Base-by-base conservation (phyloP, 1,139 yeast species). In the Suzukiozyma palmioleophila region DNA sequence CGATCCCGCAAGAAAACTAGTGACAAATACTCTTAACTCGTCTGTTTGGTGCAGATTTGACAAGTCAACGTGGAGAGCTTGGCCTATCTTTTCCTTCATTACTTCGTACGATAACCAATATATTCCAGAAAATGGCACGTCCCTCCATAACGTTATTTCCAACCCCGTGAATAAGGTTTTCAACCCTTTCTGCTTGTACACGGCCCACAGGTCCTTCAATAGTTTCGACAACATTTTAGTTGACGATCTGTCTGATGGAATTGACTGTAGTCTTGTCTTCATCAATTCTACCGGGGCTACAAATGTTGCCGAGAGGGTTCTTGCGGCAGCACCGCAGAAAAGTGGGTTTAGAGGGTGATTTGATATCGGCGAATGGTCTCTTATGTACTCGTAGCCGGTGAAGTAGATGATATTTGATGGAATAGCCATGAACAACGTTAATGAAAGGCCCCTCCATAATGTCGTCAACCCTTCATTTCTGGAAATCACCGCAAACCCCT, bases 371-470 rank as follows among this genome's bases (percentile, higher is more conserved):
- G 92, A 82, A 24, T 69, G 67, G 52, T 88, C 96, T 48, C 96
- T 65, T 35, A 90, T 66, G 45, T 84, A 77, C 52, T 92, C 99
- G 57, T 92, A 92, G 0, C 97, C 96, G 2, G 95, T 85, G 62
- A 89, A 92, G 57, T 92, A 94, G 7, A 92, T 92, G 42, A 92
- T 86, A 53, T 90, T 92, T 1, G 97, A 78, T 0, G 99, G 99
- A 0, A 90, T 69, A 0, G 97, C 88, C 96, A 92, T 94, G 16
- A 88, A 48, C 24, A 92, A 63, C 0, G 95, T 88, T 24, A 92
- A 61, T 0, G 94, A 77, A 27, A 94, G 73, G 0, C 98, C 98
- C 37, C 98, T 67, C 95, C 97, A 92, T 15, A 94, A 67, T 0
- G 96, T 83, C 1, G 72, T 43, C 0, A 79, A 28, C 0, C 98